These are phyloP conservation scores for Xylaria flabelliformis DNA, from an alignment of 495 filamentous ascomycete genomes.

Conservation along the genomic window DNA sequence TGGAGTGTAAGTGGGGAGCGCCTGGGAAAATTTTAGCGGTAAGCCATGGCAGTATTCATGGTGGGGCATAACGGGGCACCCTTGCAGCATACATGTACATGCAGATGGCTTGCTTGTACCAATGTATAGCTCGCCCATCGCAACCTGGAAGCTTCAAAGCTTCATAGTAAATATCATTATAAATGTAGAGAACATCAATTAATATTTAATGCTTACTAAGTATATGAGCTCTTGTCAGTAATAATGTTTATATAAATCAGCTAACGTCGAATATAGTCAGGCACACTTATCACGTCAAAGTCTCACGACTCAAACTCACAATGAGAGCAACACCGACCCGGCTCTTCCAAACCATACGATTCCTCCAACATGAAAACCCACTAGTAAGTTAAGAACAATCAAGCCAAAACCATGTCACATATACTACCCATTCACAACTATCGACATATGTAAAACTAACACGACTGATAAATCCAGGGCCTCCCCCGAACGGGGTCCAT, in stretches of 20 bases:
- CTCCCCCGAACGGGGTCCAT: constrained; percentile 81
- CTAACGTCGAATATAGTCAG: background rate
- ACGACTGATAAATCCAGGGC: constrained; percentile 58
- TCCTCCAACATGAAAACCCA: constrained; percentile 87
- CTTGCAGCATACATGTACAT: background rate
- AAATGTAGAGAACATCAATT: background rate
- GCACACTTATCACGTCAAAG: background rate
- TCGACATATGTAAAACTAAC: background rate
- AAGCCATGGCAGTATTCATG: constrained; percentile 45
- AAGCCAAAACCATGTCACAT: constrained; percentile 12
- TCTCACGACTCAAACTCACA: constrained; percentile 22
- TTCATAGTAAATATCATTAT: background rate
- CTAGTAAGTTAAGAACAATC: constrained; percentile 65
- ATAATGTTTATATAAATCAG: background rate
- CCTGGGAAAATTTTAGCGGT: constrained; percentile 57
- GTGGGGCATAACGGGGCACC: no score
- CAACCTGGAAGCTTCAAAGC: no score
- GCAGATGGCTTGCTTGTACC: background rate
- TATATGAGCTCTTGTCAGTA: background rate
- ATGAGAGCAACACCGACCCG: constrained; percentile 57
- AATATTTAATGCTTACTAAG: background rate
- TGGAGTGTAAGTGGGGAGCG: constrained; percentile 22
- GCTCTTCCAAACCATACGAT: constrained; percentile 68
- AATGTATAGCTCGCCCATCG: no score
- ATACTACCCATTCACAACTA: background rate